phyloP scores from a whole-genome alignment of 2,329 filamentous ascomycete genomes.

The Cladosporium sp. region DNA sequence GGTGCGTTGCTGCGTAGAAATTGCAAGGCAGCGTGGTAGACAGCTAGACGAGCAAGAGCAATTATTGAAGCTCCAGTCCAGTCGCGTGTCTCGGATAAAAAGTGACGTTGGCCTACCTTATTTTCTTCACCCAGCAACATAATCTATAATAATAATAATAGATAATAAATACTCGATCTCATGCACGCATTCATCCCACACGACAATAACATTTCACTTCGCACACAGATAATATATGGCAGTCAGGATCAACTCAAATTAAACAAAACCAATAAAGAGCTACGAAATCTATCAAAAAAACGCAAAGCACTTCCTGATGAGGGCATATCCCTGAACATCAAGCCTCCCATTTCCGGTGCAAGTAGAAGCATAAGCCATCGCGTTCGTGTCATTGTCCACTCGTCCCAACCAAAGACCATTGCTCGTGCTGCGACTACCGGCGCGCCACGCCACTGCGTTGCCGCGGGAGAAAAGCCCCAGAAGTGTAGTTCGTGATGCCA shows the following conservation, averaged over 20 bases:
- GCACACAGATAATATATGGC: background rate
- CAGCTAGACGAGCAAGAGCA: background rate
- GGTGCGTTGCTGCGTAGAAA: background rate
- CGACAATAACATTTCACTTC: background rate
- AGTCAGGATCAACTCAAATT: background rate
- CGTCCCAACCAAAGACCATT: constrained; percentile 7
- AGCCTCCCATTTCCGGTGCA: constrained; percentile 10
- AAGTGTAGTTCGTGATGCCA: constrained; percentile 12
- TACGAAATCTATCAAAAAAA: constrained; percentile 16
- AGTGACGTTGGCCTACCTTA: background rate
- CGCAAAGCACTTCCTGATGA: constrained; percentile 10
- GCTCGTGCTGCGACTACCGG: constrained; percentile 8
- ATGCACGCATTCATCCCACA: background rate
- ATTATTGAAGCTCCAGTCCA: background rate
- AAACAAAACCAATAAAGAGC: constrained; percentile 1
- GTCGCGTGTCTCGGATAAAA: background rate
- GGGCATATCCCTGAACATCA: constrained; percentile 18
- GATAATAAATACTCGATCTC: background rate
- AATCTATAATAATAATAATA: no score
- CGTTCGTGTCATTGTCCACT: constrained; percentile 12
- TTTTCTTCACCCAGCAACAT: background rate
- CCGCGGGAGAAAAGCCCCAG: constrained; percentile 6
- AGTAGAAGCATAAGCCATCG: constrained; percentile 10
- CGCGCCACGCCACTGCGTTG: constrained; percentile 8
- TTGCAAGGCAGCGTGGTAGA: background rate